Percentiles rank a stretch among this genome's conserved stretches.
Conservation (phyloP, 1,139 yeast genomes). For the Candida frijolesensis region DNA sequence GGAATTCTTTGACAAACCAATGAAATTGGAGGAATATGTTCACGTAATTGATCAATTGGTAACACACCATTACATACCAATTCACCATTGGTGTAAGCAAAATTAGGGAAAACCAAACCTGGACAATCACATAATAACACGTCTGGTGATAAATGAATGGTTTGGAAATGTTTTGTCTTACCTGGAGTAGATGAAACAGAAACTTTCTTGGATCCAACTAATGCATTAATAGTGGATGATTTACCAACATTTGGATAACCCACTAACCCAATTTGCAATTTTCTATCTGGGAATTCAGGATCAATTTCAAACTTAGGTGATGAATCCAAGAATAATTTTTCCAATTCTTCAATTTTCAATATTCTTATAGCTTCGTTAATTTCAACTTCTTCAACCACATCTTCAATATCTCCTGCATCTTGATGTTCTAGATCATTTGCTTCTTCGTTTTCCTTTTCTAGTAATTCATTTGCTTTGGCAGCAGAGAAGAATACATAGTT, state of each 20-base stretch:
- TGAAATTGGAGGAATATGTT: conserved; percentile 87
- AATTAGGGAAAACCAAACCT: conserved; percentile 97
- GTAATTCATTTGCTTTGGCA: conserved; percentile 70
- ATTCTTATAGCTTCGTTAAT: conserved; percentile 52
- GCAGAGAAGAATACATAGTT: conserved; percentile 94
- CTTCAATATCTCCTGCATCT: conserved; percentile 13
- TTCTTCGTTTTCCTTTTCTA: conserved; percentile 60
- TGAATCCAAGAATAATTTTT: conserved; percentile 71
- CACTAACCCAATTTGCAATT: conserved; percentile 89
- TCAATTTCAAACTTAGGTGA: conserved; percentile 70
- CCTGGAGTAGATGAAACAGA: conserved; percentile 99
- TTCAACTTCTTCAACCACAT: conserved; percentile 20
- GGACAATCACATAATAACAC: conserved; percentile 97
- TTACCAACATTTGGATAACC: conserved; percentile 98
- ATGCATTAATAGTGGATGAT: conserved; percentile 92
- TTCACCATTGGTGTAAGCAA: conserved; percentile 95
- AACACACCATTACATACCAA: conserved; percentile 96
- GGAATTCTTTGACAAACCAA: conserved; percentile 89
- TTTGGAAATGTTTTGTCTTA: conserved; percentile 98
- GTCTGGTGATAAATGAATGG: conserved; percentile 79
- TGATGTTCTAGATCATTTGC: conserved; percentile 35
- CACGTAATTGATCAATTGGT: conserved; percentile 96
- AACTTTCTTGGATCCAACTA: conserved; percentile 94
- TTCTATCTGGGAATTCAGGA: conserved; percentile 60
- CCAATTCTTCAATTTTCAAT: conserved; percentile 81